These are phyloP conservation scores for Fulvia fulva DNA, from an alignment of 2,329 filamentous ascomycete species.

Conservation along the genomic window DNA sequence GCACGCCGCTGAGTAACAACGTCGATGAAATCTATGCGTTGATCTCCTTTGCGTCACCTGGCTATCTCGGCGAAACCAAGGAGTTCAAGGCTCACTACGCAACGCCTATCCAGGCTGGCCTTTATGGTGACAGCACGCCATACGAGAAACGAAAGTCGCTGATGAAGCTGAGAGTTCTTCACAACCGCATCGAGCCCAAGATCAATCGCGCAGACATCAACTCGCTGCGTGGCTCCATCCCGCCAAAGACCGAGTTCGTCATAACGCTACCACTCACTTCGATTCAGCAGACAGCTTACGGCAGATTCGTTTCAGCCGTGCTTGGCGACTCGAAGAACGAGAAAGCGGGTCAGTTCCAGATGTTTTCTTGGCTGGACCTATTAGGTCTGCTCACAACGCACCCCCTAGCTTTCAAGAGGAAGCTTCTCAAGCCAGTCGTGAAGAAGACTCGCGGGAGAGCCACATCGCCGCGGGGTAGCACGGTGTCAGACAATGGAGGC, in stretches of 20 bases:
- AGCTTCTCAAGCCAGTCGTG: conserved; percentile 41
- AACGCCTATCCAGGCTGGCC: conserved; percentile 67
- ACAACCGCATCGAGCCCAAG: conserved; percentile 69
- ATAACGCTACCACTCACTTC: conserved; percentile 67
- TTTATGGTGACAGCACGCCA: conserved; percentile 60
- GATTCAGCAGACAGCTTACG: conserved; percentile 63
- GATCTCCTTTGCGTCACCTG: conserved; percentile 80
- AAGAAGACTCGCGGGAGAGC: conserved; percentile 3
- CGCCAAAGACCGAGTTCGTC: conserved; percentile 76
- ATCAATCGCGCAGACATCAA: conserved; percentile 70
- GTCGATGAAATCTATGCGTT: conserved; percentile 81
- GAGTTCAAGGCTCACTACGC: conserved; percentile 71
- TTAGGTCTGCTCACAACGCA: conserved; percentile 57
- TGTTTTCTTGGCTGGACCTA: conserved; percentile 55
- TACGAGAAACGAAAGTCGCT: conserved; percentile 57
- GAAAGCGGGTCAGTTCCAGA: conserved; percentile 38
- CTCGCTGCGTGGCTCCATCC: conserved; percentile 63
- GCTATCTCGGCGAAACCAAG: conserved; percentile 63
- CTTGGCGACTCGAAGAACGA: conserved; percentile 29
- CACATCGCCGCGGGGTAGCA: background rate
- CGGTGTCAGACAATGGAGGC: conserved; percentile 14
- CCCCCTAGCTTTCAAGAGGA: conserved; percentile 50
- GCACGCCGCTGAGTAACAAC: conserved; percentile 80
- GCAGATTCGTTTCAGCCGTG: conserved; percentile 46
- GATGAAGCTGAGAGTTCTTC: conserved; percentile 66